Conservation (phyloP, 2,329 filamentous ascomycete genomes). For the Ceratocystis alfenasii region DNA sequence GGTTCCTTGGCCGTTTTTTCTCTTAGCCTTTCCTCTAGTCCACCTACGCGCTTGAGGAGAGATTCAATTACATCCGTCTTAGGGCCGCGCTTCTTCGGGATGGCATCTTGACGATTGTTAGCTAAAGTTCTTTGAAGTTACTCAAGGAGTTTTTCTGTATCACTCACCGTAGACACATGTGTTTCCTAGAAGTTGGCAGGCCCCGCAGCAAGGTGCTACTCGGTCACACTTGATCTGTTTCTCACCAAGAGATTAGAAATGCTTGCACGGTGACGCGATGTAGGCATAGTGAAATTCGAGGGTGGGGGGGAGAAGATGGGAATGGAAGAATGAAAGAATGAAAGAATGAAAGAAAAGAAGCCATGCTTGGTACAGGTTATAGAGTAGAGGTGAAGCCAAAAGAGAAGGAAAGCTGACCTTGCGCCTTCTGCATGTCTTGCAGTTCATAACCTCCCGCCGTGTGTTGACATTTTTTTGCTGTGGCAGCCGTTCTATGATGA, state of each 20-base stretch:
- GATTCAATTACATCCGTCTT: conserved; percentile 81
- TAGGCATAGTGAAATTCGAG: no score
- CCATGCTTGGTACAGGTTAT: no score
- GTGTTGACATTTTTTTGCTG: conserved; percentile 58
- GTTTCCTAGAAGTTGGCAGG: conserved; percentile 80
- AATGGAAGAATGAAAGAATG: no score
- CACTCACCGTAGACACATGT: conserved; percentile 72
- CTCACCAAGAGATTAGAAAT: not conserved
- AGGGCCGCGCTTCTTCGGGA: conserved; percentile 79
- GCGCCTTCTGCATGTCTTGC: conserved; percentile 84
- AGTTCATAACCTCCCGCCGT: conserved; percentile 85
- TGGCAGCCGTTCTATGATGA: conserved; percentile 69
- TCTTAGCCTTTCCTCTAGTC: conserved; percentile 67
- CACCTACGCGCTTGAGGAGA: conserved; percentile 71
- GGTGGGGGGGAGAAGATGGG: no score
- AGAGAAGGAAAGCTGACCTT: conserved; percentile 47
- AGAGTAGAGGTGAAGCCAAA: not conserved
- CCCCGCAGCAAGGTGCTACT: conserved; percentile 71
- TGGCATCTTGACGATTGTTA: conserved; percentile 49
- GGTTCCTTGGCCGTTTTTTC: conserved; percentile 42
- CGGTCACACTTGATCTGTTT: conserved; percentile 82
- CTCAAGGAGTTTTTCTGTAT: not conserved
- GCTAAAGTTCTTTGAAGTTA: not conserved
- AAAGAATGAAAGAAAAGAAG: no score
- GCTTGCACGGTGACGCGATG: not conserved